Percentiles rank a stretch among this genome's conserved stretches.
phyloP scores from a whole-genome alignment of 495 filamentous ascomycete species.

The Talaromyces liani region DNA sequence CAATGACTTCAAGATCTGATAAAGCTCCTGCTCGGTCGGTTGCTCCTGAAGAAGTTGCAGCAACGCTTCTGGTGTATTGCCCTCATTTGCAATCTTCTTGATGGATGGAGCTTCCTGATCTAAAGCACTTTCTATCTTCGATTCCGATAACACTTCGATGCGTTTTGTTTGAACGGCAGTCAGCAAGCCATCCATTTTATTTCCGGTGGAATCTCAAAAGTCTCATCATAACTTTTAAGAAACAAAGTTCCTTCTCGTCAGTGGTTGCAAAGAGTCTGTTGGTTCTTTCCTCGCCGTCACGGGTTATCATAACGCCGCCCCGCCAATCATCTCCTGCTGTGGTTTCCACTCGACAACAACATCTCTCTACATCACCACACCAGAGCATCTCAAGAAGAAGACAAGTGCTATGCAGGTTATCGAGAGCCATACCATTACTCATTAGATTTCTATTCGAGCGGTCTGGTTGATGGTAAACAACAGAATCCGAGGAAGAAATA shows the following conservation, averaged over 20 bases:
- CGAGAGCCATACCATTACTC: neutral
- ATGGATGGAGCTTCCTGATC: constrained; percentile 35
- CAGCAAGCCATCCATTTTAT: constrained; percentile 34
- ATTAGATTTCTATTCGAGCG: neutral
- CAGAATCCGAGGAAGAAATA: neutral
- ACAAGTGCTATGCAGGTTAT: neutral
- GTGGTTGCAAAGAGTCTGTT: neutral
- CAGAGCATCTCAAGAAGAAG: neutral
- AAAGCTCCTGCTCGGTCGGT: neutral
- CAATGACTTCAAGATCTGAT: constrained; percentile 24
- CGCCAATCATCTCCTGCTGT: neutral
- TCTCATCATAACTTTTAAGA: neutral
- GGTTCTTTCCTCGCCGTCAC: neutral
- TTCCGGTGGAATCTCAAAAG: neutral
- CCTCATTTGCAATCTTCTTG: neutral
- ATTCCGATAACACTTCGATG: constrained; percentile 11
- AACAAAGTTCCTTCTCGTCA: neutral
- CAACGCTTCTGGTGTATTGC: neutral
- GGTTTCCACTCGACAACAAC: neutral
- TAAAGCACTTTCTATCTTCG: neutral
- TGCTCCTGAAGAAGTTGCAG: constrained; percentile 3
- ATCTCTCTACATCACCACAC: neutral
- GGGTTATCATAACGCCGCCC: constrained; percentile 1
- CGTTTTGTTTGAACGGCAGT: constrained; percentile 32
- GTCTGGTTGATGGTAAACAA: neutral